These are phyloP conservation scores for Colletotrichum abscissum DNA, from an alignment of 2,329 filamentous ascomycete species.

Conservation along the genomic window DNA sequence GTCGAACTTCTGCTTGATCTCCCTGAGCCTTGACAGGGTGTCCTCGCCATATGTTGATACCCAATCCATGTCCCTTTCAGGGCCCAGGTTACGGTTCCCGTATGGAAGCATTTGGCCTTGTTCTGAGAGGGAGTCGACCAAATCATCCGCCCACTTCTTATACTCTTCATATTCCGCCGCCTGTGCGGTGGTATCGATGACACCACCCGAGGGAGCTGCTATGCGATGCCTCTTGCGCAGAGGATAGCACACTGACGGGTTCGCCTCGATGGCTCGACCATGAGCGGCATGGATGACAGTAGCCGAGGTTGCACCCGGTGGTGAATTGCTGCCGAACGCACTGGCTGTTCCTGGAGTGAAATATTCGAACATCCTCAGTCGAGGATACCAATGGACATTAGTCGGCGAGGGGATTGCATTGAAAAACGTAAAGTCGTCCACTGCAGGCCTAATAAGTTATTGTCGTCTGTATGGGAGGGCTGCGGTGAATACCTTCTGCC, in stretches of 20 bases:
- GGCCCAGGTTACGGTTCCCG: constrained; percentile 31
- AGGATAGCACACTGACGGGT: constrained; percentile 36
- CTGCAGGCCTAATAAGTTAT: neutral
- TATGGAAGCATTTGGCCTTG: constrained; percentile 46
- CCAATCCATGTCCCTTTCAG: constrained; percentile 38
- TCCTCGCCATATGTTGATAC: constrained; percentile 43
- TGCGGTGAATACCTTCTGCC: neutral
- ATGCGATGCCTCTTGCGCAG: constrained; percentile 47
- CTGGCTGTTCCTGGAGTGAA: neutral
- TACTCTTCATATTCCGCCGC: constrained; percentile 40
- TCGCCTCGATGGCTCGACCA: constrained; percentile 11
- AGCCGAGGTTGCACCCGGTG: constrained; percentile 3
- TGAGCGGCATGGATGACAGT: constrained; percentile 24
- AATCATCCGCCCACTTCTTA: constrained; percentile 37
- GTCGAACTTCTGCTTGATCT: constrained; percentile 32
- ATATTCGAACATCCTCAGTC: constrained; percentile 6
- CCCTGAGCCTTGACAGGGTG: constrained; percentile 37
- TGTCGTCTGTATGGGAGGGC: neutral
- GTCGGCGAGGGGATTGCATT: neutral
- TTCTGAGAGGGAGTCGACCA: constrained; percentile 41
- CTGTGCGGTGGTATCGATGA: constrained; percentile 38
- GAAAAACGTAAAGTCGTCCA: constrained; percentile 25
- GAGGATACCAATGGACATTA: neutral
- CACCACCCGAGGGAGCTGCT: constrained; percentile 37
- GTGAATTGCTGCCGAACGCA: neutral